Evolutionary conservation across 1,284 basidiomycete species (phyloP), one percentile per base, ranked within the genome.

Genomic region (Ceratobasidium sp.): DNA sequence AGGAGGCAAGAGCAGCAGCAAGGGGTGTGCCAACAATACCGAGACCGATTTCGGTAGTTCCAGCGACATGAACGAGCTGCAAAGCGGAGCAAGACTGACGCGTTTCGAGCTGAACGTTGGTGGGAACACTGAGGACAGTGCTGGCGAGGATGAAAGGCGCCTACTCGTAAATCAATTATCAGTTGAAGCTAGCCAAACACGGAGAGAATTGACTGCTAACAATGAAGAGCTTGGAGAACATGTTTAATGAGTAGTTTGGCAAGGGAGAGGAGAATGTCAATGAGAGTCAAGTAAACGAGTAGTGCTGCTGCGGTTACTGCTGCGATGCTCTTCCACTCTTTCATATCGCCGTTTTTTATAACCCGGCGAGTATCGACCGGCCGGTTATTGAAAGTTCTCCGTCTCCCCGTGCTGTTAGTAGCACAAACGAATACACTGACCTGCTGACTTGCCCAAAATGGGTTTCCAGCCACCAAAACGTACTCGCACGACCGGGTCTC

Each of bases 61-160:
- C 58, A 4, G 58, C 3, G 17, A 62, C 4, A 32, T 62, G 58
- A 22, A 62, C 58, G 13, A 62, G 43, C 31, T 62, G 58, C 3
- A 62, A 29, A 10, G 31, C n/a, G 34, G 58, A 49, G 31, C 58
- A 62, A 1, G 58, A 49, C 43, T 62, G 43, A 15, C 58, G 58
- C 20, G 58, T 31, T 17, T 62, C 43, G 43, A 49, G 58, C 29
- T 62, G 27, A 27, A 50, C 47, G 2, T 12, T 31, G 2, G 15
- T 17, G 32, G 58, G 58, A 3, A 31, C 58, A 12, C 43, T 45
- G 3, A 62, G 27, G 3, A 22, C 58, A 34, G 43, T 8, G 25
- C 5, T 31, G 25, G 43, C 43, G 43, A 62, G 31, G 7, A 31
- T 17, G 8, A 62, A 32, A 32, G 29, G 45, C 8, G 43, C 43